Evolutionary conservation across 2,329 filamentous ascomycete species (phyloP).

Genomic region (Byssochlamys sp.): DNA sequence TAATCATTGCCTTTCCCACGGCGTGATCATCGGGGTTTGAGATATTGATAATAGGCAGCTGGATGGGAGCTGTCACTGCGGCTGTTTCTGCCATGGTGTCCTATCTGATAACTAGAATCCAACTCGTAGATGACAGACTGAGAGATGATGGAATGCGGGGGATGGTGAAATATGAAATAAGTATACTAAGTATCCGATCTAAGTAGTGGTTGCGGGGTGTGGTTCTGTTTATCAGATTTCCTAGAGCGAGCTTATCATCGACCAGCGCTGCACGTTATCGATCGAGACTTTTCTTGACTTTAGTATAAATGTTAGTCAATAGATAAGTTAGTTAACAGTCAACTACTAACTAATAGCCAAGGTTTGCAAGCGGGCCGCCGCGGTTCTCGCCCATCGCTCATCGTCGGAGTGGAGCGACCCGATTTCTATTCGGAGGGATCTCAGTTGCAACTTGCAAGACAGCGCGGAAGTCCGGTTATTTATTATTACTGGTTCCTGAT

Average conservation of each 20-base stretch:
- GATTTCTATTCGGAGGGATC: background rate
- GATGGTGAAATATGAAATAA: background rate
- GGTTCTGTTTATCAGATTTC: background rate
- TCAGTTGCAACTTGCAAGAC: background rate
- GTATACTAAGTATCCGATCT: background rate
- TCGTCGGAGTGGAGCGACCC: slow-evolving; percentile 2
- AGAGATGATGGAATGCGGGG: background rate
- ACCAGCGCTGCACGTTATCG: background rate
- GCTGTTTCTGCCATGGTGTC: background rate
- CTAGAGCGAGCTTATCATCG: background rate
- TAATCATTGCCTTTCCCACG: slow-evolving; percentile 61
- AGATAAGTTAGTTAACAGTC: background rate
- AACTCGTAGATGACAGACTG: background rate
- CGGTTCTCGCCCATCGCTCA: background rate
- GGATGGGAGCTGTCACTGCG: slow-evolving; percentile 16
- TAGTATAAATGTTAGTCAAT: background rate
- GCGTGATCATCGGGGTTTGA: slow-evolving; percentile 48
- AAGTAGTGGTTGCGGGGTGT: background rate
- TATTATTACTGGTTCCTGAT: background rate
- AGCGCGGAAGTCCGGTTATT: background rate
- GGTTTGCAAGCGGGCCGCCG: background rate
- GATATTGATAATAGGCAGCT: slow-evolving; percentile 77
- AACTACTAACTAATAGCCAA: background rate
- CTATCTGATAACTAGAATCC: background rate
- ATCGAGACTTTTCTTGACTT: background rate